These are phyloP conservation scores for Tuber calosporum DNA, from an alignment of 495 filamentous ascomycete genomes.

Conservation along the genomic window DNA sequence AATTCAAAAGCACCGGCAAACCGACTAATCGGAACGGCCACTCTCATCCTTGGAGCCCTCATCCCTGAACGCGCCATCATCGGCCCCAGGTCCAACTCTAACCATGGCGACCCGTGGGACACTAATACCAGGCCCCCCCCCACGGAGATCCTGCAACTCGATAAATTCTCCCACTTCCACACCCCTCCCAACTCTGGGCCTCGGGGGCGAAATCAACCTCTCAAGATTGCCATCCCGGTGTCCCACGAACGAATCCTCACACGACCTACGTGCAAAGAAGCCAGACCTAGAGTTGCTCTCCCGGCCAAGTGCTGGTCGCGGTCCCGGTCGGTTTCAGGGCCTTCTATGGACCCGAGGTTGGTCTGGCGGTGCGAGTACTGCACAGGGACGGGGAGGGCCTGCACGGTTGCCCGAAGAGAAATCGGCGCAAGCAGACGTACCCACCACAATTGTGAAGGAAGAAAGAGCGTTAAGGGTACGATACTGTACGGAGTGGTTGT, in stretches of 20 bases:
- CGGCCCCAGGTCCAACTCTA: too few relatives aligned
- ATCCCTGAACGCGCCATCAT: not conserved
- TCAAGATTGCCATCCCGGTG: not conserved
- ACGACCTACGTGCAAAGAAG: not conserved
- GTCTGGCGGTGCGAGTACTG: not conserved
- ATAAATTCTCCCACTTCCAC: not conserved
- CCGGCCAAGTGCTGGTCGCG: not conserved
- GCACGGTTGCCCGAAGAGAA: too few relatives aligned
- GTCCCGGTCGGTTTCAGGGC: not conserved
- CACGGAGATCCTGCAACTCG: not conserved
- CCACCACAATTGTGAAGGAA: too few relatives aligned
- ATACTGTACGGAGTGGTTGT: too few relatives aligned
- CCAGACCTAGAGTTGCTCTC: not conserved
- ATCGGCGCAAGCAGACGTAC: too few relatives aligned
- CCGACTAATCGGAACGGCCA: not conserved
- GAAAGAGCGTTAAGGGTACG: too few relatives aligned
- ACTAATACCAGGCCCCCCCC: not conserved
- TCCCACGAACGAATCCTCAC: not conserved
- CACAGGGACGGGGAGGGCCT: too few relatives aligned
- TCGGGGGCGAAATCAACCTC: not conserved
- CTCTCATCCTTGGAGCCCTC: not conserved
- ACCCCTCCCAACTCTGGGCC: too few relatives aligned
- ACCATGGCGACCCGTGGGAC: not conserved
- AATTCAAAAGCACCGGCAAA: not conserved
- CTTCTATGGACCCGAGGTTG: not conserved